These are phyloP conservation scores for Talaromyces islandicus DNA, from an alignment of 2,329 filamentous ascomycete genomes.

Conservation along the genomic window DNA sequence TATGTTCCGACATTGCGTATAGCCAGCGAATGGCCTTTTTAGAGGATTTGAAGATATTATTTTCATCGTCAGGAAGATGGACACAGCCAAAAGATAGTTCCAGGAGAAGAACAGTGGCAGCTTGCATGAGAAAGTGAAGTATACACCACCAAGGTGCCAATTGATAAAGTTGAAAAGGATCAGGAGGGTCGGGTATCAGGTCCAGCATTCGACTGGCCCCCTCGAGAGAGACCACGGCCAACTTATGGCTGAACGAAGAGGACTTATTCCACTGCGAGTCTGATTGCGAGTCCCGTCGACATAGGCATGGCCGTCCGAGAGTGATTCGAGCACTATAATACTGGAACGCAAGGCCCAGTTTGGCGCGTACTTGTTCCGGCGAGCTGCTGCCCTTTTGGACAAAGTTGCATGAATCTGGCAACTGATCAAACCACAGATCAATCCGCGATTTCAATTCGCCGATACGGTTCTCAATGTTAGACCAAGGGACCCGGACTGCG, in stretches of 20 bases:
- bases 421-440: slow-evolving; percentile 32
- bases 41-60: slow-evolving; percentile 25
- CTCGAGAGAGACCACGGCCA: slow-evolving; percentile 34
- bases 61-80: slow-evolving; percentile 38
- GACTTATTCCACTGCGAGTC: slow-evolving; percentile 24
- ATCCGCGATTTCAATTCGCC: slow-evolving; percentile 30
- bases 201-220: slow-evolving; percentile 33
- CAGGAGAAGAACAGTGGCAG: slow-evolving; percentile 39
- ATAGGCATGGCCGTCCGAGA: slow-evolving; percentile 42
- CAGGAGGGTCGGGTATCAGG: slow-evolving; percentile 37
- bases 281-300: slow-evolving; percentile 33
- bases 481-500: slow-evolving; percentile 33
- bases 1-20: slow-evolving; percentile 33
- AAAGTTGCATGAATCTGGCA: slow-evolving; percentile 34
- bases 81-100: slow-evolving; percentile 40
- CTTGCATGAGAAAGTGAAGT: slow-evolving; percentile 41
- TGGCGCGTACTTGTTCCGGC: slow-evolving; percentile 28
- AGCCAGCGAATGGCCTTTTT: slow-evolving; percentile 42
- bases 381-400: slow-evolving; percentile 27
- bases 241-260: slow-evolving; percentile 32
- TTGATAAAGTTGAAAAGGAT: slow-evolving; percentile 34
- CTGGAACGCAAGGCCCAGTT: slow-evolving; percentile 37
- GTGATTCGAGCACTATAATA: slow-evolving; percentile 41
- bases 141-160: slow-evolving; percentile 41
- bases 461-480: slow-evolving; percentile 35